Conservation (phyloP, 768 basidiomycete species). For the Amanita jacksonii region DNA sequence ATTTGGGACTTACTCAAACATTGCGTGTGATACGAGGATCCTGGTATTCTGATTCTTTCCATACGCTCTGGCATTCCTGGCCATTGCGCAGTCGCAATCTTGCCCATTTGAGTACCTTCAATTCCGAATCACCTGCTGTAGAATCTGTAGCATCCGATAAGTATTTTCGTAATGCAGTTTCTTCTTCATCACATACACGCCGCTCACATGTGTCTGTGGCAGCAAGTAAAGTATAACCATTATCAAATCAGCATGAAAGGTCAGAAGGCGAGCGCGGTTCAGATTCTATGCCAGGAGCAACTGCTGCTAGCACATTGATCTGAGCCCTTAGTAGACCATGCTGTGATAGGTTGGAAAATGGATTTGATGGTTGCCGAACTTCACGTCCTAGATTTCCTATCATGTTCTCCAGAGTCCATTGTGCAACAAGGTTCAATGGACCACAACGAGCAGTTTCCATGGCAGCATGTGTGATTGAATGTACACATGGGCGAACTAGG, state of each 20-base stretch:
- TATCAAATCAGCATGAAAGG: conserved; percentile 6
- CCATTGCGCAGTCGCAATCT: conserved; percentile 14
- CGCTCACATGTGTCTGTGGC: not conserved
- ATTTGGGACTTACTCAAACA: no score
- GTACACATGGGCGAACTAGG: conserved; percentile 20
- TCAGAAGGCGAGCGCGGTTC: not conserved
- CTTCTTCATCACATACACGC: not conserved
- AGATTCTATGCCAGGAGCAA: conserved; percentile 10
- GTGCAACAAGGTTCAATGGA: conserved; percentile 15
- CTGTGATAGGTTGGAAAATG: conserved; percentile 19
- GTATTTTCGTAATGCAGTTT: not conserved
- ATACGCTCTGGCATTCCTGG: conserved; percentile 12
- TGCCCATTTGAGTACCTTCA: conserved; percentile 11
- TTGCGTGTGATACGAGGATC: no score
- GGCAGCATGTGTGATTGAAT: conserved; percentile 18
- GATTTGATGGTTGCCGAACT: conserved; percentile 16
- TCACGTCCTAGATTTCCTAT: conserved; percentile 21
- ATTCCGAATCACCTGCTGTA: not conserved
- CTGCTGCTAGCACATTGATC: conserved; percentile 10
- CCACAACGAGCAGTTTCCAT: conserved; percentile 16
- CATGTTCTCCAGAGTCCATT: conserved; percentile 21
- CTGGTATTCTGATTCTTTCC: conserved; percentile 10
- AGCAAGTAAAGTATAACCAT: conserved; percentile 10
- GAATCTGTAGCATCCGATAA: not conserved
- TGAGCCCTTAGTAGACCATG: conserved; percentile 15